phyloP scores from a whole-genome alignment of 805 yeast species.

The Kuraishia ogatae region DNA sequence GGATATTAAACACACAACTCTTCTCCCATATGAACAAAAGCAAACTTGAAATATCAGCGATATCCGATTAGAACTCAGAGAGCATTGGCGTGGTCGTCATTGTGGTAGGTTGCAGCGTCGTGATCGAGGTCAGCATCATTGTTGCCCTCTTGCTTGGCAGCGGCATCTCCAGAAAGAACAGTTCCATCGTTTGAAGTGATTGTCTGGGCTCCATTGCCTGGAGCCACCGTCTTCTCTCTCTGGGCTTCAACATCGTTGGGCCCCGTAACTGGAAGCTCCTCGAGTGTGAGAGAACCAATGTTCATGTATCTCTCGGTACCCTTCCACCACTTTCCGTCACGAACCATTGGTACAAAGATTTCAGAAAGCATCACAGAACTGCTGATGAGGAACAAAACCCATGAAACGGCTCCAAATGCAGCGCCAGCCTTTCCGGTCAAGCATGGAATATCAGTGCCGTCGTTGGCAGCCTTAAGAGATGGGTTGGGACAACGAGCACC shows the following conservation, averaged over 20 bases:
- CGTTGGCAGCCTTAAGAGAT: not conserved
- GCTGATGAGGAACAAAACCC: not conserved
- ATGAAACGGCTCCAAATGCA: not conserved
- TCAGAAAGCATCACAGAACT: not conserved
- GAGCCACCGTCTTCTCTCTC: not conserved
- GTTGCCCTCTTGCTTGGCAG: not conserved
- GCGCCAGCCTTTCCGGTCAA: not conserved
- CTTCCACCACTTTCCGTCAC: not conserved
- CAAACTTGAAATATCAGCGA: too few species aligned
- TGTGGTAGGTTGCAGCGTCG: not conserved
- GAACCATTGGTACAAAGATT: not conserved
- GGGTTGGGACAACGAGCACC: not conserved
- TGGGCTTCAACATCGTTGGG: not conserved
- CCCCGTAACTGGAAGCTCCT: not conserved
- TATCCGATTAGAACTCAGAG: not conserved
- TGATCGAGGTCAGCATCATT: not conserved
- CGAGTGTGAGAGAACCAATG: not conserved
- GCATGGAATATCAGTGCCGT: not conserved
- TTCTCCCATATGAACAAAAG: not conserved
- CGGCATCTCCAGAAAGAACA: not conserved
- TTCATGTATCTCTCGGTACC: not conserved
- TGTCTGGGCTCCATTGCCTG: not conserved
- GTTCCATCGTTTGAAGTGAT: not conserved
- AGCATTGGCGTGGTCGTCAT: not conserved
- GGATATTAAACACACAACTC: not conserved